phyloP scores from a whole-genome alignment of 208 protist species.

The Wallacemonas sp. region DNA sequence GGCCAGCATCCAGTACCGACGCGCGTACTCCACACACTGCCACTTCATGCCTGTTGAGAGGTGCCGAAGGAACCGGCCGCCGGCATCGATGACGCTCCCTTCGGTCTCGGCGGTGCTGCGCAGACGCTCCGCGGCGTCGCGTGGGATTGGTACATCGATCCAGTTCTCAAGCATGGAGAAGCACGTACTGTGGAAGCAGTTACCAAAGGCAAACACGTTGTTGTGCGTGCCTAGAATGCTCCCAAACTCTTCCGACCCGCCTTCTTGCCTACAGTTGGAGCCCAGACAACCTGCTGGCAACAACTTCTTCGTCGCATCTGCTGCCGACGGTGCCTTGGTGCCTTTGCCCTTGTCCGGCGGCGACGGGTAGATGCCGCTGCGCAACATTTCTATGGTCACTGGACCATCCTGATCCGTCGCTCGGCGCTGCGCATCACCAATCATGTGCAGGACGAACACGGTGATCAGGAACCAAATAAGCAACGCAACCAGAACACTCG shows the following conservation, averaged over 20 bases:
- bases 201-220: constrained; percentile 61
- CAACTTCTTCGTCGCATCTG: not conserved
- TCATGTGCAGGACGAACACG: constrained; percentile 7
- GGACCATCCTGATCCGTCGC: not conserved
- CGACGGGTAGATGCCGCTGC: too few species aligned
- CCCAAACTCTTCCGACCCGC: constrained; percentile 21
- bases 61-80: not conserved
- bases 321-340: too few species aligned
- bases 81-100: not conserved
- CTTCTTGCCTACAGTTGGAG: constrained; percentile 1
- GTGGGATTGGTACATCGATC: constrained; percentile 12
- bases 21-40: constrained; percentile 89
- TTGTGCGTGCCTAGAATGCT: constrained; percentile 44
- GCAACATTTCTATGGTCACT: not conserved
- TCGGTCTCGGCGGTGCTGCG: not conserved
- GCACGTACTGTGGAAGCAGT: constrained; percentile 51
- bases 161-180: constrained; percentile 23
- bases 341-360: too few species aligned
- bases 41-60: constrained; percentile 62
- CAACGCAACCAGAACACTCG: constrained; percentile 1
- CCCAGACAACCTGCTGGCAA: constrained; percentile 1
- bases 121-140: not conserved
- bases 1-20: constrained; percentile 84
- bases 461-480: constrained; percentile 5
- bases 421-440: not conserved